Evolutionary conservation across 2,329 filamentous ascomycete species (phyloP), one percentile per base, ranked within the genome.

Genomic region (Scortechinia acanthostroma): DNA sequence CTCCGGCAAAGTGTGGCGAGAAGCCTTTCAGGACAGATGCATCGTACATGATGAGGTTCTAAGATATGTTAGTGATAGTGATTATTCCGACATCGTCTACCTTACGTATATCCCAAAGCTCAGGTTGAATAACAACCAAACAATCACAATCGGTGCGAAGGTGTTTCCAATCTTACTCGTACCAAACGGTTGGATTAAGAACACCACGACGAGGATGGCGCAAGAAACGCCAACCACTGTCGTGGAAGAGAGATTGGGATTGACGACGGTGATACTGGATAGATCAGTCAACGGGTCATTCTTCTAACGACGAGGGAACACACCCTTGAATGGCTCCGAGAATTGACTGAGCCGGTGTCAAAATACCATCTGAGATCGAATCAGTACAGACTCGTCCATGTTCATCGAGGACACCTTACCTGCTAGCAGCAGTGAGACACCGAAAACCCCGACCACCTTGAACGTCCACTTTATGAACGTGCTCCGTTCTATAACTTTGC

Each of bases 311-410:
- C n/a, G n/a, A n/a, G n/a, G n/a, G n/a, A n/a, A n/a, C n/a, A n/a
- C n/a, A n/a, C 10, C 77, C 81, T 56, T 87, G 82, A 15, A 86
- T 76, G 2, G 83, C 82, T 21, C 83, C 83, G 4, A 87, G 69
- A 1, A 86, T 78, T 2, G 81, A 85, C 56, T 87, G 82, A 1
- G 83, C 83, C 0, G 82, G 83, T 1, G 82, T 86, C 21, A 86
- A 63, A 10, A 86, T 73, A 42, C 82, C 81, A 56, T 86, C 73
- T 49, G 48, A 43, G n/a, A n/a, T n/a, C n/a, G n/a, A n/a, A n/a
- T n/a, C n/a, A n/a, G n/a, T 40, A 46, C 20, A 1, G 17, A 4
- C 43, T 21, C 4, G 23, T 6, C 21, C 22, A 42, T 42, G 22
- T 4, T 22, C 3, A 16, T 23, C 20, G 14, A n/a, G 3, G 10